These are phyloP conservation scores for Pulveroboletus sp. DNA, from an alignment of 768 basidiomycete species.

Conservation along the genomic window DNA sequence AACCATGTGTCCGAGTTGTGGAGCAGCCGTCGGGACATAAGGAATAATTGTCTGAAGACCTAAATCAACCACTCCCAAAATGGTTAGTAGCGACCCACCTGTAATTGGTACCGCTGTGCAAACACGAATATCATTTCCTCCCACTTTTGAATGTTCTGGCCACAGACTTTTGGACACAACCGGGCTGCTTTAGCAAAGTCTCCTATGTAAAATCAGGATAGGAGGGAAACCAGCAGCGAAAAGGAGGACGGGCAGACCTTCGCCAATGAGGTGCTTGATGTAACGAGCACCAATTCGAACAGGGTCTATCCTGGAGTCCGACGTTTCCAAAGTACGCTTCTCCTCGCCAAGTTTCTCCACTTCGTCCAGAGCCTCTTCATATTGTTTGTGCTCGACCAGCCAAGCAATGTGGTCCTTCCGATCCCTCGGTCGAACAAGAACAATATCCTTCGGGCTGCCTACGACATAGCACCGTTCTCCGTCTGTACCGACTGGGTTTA, in stretches of 20 bases:
- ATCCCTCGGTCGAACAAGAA: conserved; percentile 85
- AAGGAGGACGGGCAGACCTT: conserved; percentile 48
- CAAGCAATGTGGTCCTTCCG: conserved; percentile 85
- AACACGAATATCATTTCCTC: conserved; percentile 94
- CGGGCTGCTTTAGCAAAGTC: conserved; percentile 76
- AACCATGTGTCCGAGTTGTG: conserved; percentile 75
- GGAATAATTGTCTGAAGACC: conserved; percentile 74
- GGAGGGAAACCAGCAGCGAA: not conserved
- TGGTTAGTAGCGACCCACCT: conserved; percentile 43
- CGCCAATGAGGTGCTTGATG: conserved; percentile 75
- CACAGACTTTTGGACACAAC: conserved; percentile 82
- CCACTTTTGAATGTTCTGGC: conserved; percentile 77
- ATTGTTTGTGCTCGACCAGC: conserved; percentile 81
- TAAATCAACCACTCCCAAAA: not conserved
- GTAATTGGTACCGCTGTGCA: conserved; percentile 72
- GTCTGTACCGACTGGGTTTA: conserved; percentile 20
- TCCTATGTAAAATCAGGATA: conserved; percentile 30
- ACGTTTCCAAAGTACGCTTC: conserved; percentile 27
- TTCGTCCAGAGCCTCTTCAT: conserved; percentile 83
- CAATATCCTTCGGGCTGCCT: conserved; percentile 79
- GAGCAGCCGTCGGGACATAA: conserved; percentile 76
- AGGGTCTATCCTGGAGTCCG: conserved; percentile 45
- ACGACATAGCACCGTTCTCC: conserved; percentile 68
- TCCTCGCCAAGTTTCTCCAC: conserved; percentile 57
- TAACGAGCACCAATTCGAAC: conserved; percentile 80